These are phyloP conservation scores for Pichia sp. DNA, from an alignment of 1,139 yeast species.

Conservation along the genomic window DNA sequence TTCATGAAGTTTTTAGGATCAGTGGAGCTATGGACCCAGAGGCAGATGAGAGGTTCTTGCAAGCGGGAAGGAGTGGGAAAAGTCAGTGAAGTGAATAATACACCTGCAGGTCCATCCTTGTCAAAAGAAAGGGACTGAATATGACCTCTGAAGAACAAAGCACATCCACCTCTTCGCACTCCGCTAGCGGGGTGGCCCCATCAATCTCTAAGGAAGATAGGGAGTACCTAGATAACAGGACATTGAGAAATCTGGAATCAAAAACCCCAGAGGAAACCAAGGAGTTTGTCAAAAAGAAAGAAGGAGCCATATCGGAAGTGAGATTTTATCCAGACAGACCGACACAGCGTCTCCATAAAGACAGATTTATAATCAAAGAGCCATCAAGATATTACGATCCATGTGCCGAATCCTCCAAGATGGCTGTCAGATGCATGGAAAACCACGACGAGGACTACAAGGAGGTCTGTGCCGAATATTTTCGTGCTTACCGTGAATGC, in stretches of 20 bases:
- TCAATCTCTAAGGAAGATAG: conserved; percentile 10
- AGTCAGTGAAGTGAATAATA: no score
- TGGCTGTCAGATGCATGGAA: conserved; percentile 78
- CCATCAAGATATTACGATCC: conserved; percentile 90
- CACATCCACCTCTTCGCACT: not conserved
- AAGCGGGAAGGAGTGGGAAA: no score
- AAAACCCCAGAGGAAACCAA: conserved; percentile 7
- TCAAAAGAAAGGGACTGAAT: not conserved
- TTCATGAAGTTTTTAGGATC: not conserved
- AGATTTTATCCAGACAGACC: conserved; percentile 86
- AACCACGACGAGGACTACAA: conserved; percentile 61
- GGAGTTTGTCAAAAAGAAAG: conserved; percentile 42
- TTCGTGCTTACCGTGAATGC: conserved; percentile 90
- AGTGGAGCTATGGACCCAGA: no score
- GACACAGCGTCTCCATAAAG: conserved; percentile 55
- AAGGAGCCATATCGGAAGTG: conserved; percentile 47
- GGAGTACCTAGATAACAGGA: conserved; percentile 41
- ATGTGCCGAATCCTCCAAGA: conserved; percentile 82
- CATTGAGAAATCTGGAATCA: conserved; percentile 22
- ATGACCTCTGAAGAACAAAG: not conserved
- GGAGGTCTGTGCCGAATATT: conserved; percentile 75
- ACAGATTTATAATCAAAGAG: conserved; percentile 59
- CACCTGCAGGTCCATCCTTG: no score
- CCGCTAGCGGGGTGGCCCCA: conserved; percentile 10
- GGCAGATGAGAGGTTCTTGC: no score